Conservation (phyloP, 2,329 filamentous ascomycete genomes). For the Fusarium marasasianum region DNA sequence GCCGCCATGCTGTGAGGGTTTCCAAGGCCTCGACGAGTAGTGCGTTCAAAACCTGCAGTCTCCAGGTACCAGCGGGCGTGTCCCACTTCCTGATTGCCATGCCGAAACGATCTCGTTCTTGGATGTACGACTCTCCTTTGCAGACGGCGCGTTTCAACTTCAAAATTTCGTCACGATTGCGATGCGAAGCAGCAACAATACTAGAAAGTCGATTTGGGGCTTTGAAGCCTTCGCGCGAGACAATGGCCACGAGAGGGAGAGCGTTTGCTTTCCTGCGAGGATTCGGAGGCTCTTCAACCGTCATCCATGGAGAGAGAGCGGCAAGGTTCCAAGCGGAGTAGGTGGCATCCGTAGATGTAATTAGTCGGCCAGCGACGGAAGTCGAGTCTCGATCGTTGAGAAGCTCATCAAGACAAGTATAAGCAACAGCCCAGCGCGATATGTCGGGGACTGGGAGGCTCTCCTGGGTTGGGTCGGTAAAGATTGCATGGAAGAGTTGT, state of each 20-base stretch:
- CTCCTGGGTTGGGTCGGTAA: constrained; percentile 71
- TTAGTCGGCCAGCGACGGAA: constrained; percentile 63
- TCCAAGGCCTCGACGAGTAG: constrained; percentile 70
- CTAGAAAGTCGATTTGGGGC: constrained; percentile 79
- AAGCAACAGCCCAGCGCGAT: constrained; percentile 69
- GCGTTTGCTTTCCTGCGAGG: constrained; percentile 59
- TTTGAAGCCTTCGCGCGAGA: constrained; percentile 80
- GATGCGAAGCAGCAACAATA: constrained; percentile 71
- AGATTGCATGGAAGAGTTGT: constrained; percentile 76
- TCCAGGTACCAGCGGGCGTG: constrained; percentile 69
- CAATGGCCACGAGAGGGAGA: constrained; percentile 60
- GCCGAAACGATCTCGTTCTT: constrained; percentile 71
- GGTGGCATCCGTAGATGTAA: constrained; percentile 70
- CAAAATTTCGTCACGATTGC: constrained; percentile 71
- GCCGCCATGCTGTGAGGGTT: constrained; percentile 47
- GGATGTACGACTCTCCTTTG: constrained; percentile 54
- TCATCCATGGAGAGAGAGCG: constrained; percentile 78
- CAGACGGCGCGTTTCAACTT: constrained; percentile 65
- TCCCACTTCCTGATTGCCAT: constrained; percentile 82
- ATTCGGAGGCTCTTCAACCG: constrained; percentile 54
- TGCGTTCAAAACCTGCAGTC: constrained; percentile 73
- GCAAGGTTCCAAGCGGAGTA: constrained; percentile 82
- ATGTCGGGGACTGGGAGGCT: constrained; percentile 65
- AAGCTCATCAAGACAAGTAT: constrained; percentile 69
- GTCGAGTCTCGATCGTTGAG: constrained; percentile 54